A percentile compares a stretch with the other conserved stretches of the same genome.
These are phyloP conservation scores for Cyberlindnera galapagoensis DNA, from an alignment of 805 yeast species.

Conservation along the genomic window DNA sequence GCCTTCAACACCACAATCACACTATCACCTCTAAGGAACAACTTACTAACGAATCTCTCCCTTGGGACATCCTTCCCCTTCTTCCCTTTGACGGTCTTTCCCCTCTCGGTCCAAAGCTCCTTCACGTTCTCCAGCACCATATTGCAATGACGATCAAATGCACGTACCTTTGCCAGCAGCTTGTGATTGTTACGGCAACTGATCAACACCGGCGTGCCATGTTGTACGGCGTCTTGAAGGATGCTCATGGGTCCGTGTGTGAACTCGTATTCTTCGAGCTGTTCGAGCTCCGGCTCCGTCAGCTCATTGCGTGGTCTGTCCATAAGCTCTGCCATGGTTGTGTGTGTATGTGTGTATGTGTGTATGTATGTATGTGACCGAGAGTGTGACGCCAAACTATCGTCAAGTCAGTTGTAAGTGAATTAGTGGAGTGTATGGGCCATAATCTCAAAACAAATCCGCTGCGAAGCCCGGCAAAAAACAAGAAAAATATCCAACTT, in stretches of 20 bases:
- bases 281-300: slow-evolving; percentile 69
- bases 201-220: slow-evolving; percentile 72
- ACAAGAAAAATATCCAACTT: too few relatives aligned
- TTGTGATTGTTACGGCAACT: slow-evolving; percentile 93
- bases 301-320: slow-evolving; percentile 77
- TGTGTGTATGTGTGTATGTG: too few relatives aligned
- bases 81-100: slow-evolving; percentile 60
- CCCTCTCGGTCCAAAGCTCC: slow-evolving; percentile 70
- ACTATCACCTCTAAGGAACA: slow-evolving; percentile 93
- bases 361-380: too few relatives aligned
- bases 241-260: slow-evolving; percentile 86
- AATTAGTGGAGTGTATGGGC: too few relatives aligned
- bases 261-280: slow-evolving; percentile 85
- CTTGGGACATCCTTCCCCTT: slow-evolving; percentile 57
- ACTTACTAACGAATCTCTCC: slow-evolving; percentile 79
- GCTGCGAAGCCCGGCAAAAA: too few relatives aligned
- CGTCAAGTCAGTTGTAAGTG: too few relatives aligned
- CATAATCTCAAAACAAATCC: too few relatives aligned
- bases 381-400: too few relatives aligned
- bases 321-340: too few relatives aligned
- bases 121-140: slow-evolving; percentile 88
- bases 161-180: slow-evolving; percentile 81
- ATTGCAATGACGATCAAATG: slow-evolving; percentile 94
- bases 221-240: slow-evolving; percentile 74
- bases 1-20: slow-evolving; percentile 74